Conservation (phyloP, 1,139 yeast species). For the Hanseniaspora uvarum region DNA sequence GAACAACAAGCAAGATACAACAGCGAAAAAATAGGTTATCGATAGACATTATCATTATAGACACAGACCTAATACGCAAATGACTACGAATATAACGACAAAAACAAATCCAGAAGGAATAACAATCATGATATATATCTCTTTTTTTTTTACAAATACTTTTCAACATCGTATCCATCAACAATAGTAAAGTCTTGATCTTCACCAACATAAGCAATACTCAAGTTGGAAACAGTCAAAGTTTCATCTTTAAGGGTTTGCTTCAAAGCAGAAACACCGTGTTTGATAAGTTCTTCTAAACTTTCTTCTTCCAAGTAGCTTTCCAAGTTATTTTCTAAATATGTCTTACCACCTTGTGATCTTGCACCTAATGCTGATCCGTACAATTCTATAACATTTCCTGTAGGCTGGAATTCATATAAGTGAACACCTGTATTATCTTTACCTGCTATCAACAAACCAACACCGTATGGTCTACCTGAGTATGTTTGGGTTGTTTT, state of each 20-base stretch:
- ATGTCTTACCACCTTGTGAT: conserved; percentile 96
- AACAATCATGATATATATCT: background rate
- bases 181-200: conserved; percentile 63
- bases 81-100: background rate
- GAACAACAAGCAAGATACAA: background rate
- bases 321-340: conserved; percentile 75
- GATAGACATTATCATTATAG: background rate
- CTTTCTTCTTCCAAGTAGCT: conserved; percentile 48
- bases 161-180: conserved; percentile 79
- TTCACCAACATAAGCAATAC: conserved; percentile 82
- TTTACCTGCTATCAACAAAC: conserved; percentile 78
- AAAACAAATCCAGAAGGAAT: background rate
- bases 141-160: conserved; percentile 31
- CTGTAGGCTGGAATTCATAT: conserved; percentile 92
- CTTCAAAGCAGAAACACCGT: conserved; percentile 83
- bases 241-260: conserved; percentile 95
- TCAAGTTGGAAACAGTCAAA: conserved; percentile 70
- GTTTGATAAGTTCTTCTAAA: conserved; percentile 67
- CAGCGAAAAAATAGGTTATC: background rate
- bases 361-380: conserved; percentile 98
- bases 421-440: conserved; percentile 93
- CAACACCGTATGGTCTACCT: conserved; percentile 95
- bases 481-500: conserved; percentile 93
- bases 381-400: conserved; percentile 78
- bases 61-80: background rate